Evolutionary conservation across 78 protist species (phyloP), one percentile per base, ranked within the genome.

Genomic region (Chrysochromulina tobinii): DNA sequence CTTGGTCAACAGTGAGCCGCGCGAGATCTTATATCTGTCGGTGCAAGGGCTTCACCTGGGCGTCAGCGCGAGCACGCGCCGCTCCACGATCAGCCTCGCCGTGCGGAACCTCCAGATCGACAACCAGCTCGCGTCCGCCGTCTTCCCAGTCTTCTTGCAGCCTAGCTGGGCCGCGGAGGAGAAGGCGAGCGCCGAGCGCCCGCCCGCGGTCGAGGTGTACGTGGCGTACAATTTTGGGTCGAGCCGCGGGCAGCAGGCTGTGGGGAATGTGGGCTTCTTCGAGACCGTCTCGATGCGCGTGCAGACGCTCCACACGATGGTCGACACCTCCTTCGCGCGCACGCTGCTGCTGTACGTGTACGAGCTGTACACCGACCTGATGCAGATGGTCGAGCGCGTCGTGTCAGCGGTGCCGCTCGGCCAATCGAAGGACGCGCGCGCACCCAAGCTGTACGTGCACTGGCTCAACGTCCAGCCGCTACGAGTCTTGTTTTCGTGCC

Each of bases 381-480:
- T 27, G 12, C 12, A 53, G 25, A 1, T 77, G 61, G 15, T 15
- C 61, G 54, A 51, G 25, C 12, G 20, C 4, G 25, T 53, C 48
- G n/a, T 50, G 14, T 9, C 57, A 64, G 50, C 11, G 27, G 50
- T 7, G 57, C 64, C 27, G 14, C 23, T 5, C 48, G 38, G 5
- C 48, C 27, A 51, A 6, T n/a, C n/a, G n/a, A n/a, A n/a, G n/a
- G n/a, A n/a, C n/a, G n/a, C n/a, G n/a, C n/a, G n/a, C n/a, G n/a
- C n/a, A n/a, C n/a, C n/a, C n/a, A 53, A 54, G 64, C 11, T 18
- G 14, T 79, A 79, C 87, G 20, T 54, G 50, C 64, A 50, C 25
- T 79, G 87, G 87, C 87, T 79, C 50, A 21, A 79, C 17, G 1
- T 79, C 18, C 87, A 79, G 61, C 87, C 87, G 15, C 9, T 20